Conservation (phyloP, 2,329 filamentous ascomycete species). For the Didymella glomerata region DNA sequence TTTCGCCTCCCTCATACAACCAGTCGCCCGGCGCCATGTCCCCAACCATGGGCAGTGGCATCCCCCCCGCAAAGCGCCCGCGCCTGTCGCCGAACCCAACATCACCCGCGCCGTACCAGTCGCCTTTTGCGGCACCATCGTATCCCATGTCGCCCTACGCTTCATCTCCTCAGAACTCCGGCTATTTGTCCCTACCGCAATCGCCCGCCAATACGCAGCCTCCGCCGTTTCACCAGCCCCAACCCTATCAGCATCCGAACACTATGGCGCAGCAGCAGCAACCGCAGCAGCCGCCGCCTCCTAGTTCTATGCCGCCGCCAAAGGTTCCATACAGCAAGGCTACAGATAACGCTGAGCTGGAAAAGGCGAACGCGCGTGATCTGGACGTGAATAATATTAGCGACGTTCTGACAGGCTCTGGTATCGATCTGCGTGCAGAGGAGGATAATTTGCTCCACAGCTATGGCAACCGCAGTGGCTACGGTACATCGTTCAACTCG, state of each 20-base stretch:
- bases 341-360: slow-evolving; percentile 53
- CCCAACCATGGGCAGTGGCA: slow-evolving; percentile 48
- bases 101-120: slow-evolving; percentile 61
- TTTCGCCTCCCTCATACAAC: slow-evolving; percentile 48
- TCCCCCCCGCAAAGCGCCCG: slow-evolving; percentile 77
- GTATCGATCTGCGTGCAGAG: slow-evolving; percentile 86
- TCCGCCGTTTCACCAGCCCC: slow-evolving; percentile 62
- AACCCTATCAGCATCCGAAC: slow-evolving; percentile 49
- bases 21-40: slow-evolving; percentile 64
- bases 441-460: slow-evolving; percentile 80
- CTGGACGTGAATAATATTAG: slow-evolving; percentile 75
- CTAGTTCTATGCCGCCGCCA: slow-evolving; percentile 67
- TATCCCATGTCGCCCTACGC: slow-evolving; percentile 50
- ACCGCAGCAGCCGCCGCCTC: slow-evolving; percentile 32
- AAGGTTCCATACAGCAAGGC: slow-evolving; percentile 64
- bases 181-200: slow-evolving; percentile 43
- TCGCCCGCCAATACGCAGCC: slow-evolving; percentile 45
- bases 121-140: slow-evolving; percentile 58
- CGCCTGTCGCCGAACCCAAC: slow-evolving; percentile 72
- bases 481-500: slow-evolving; percentile 57
- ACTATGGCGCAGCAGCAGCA: slow-evolving; percentile 26
- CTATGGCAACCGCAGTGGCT: slow-evolving; percentile 61
- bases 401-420: slow-evolving; percentile 83
- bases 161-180: slow-evolving; percentile 41
- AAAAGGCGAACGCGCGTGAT: slow-evolving; percentile 64